Conservation (phyloP, 441 rosid species). For the Arabidopsis hybrid region DNA sequence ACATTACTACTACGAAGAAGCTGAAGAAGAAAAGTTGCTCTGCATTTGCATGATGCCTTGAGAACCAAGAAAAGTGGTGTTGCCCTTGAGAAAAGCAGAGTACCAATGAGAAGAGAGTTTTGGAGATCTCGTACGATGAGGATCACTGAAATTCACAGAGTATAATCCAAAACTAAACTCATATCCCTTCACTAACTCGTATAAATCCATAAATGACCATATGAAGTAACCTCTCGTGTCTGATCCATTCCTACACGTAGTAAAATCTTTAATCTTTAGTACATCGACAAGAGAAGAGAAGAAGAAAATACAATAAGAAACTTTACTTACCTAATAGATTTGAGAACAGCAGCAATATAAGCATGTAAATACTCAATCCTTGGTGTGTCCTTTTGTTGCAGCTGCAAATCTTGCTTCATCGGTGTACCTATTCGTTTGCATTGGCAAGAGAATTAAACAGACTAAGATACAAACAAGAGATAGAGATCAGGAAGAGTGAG, state of each 20-base stretch:
- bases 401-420: not conserved
- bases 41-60: slow-evolving; percentile 7
- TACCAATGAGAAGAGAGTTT: slow-evolving; percentile 75
- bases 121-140: slow-evolving; percentile 51
- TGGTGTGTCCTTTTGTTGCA: slow-evolving; percentile 3
- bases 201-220: too few relatives aligned
- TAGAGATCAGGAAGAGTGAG: not conserved
- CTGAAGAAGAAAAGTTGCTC: slow-evolving; percentile 1
- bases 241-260: too few relatives aligned
- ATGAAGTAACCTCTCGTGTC: too few relatives aligned
- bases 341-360: not conserved
- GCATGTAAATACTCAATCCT: slow-evolving; percentile 13
- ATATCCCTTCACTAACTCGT: slow-evolving; percentile 49
- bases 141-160: slow-evolving; percentile 62
- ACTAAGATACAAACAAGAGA: not conserved
- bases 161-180: slow-evolving; percentile 47
- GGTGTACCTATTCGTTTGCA: not conserved
- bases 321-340: not conserved
- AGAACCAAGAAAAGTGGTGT: not conserved
- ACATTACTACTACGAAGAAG: not conserved
- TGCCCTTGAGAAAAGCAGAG: slow-evolving; percentile 60
- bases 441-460: not conserved
- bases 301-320: not conserved
- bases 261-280: too few relatives aligned
- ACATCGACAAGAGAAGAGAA: too few relatives aligned